phyloP scores from a whole-genome alignment of 148 eudicot species.

The Persicaria tinctoria region DNA sequence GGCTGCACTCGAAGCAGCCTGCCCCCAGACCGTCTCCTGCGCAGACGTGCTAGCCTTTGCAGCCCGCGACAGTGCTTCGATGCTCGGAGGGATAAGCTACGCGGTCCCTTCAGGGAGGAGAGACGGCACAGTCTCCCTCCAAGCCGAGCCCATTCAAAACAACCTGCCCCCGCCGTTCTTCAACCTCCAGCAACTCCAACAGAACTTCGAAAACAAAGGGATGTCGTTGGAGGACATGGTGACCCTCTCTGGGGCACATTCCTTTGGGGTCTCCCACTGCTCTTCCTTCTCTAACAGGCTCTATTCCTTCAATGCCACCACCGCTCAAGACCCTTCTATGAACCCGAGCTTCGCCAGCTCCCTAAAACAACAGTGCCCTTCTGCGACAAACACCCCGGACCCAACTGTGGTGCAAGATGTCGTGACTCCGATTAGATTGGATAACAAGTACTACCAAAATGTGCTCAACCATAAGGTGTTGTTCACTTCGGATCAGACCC shows the following conservation, averaged over 20 bases:
- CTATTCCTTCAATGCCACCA: too few species aligned
- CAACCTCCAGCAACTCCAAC: slow-evolving; percentile 22
- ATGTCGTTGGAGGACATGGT: slow-evolving; percentile 32
- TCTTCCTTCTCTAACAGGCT: slow-evolving; percentile 22
- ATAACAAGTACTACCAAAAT: not conserved
- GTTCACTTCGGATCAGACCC: slow-evolving; percentile 30
- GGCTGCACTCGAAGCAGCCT: slow-evolving; percentile 26
- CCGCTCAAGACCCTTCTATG: too few species aligned
- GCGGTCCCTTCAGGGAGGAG: slow-evolving; percentile 27
- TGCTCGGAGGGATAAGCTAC: slow-evolving; percentile 24
- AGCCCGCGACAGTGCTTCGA: slow-evolving; percentile 33
- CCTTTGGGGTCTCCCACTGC: slow-evolving; percentile 9
- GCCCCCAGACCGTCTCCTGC: slow-evolving; percentile 37
- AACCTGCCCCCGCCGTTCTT: slow-evolving; percentile 28
- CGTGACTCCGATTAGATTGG: too few species aligned
- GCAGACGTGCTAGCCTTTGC: slow-evolving; percentile 37
- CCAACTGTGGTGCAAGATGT: too few species aligned
- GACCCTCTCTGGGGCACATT: slow-evolving; percentile 38
- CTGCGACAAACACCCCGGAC: too few species aligned
- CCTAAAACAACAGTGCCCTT: too few species aligned
- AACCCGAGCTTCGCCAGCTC: too few species aligned
- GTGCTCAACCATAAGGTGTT: slow-evolving; percentile 19
- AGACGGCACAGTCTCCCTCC: slow-evolving; percentile 25
- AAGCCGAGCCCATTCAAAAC: slow-evolving; percentile 10
- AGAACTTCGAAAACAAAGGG: slow-evolving; percentile 24